Evolutionary conservation across 1,284 basidiomycete species (phyloP), one percentile per base, ranked within the genome.

Genomic region (Ganoderma lucidum): DNA sequence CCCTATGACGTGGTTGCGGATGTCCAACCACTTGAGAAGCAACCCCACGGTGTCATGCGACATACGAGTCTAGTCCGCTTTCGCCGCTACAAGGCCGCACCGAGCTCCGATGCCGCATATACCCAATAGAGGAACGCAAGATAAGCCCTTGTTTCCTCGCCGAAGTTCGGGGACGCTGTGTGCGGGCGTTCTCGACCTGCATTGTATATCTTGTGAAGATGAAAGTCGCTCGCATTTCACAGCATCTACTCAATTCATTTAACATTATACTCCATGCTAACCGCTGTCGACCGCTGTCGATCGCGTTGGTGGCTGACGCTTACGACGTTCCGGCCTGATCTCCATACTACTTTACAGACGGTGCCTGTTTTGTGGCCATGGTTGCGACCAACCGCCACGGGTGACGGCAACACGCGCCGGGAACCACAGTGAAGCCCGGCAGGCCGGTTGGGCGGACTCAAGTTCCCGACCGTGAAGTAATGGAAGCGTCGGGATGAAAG

Each of bases 351-450:
- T 35, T 30, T n/a, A 2, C 66, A 79, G 62, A 77, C 62, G 23
- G 78, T 79, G 1, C 82, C 83, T 48, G 77, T 83, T 37, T 83
- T 85, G 73, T 84, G 81, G 79, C 82, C 83, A 35, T 78, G 76
- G 75, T 23, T 65, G 53, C 62, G 70, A 37, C 39, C 51, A 44
- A 68, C 19, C 23, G 39, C 23, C 39, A 44, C 58, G 19, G 37
- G 61, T 51, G 67, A 53, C 58, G 10, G 14, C 35, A 39, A 6
- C 17, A n/a, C 32, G 55, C 67, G 39, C 39, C 41, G 51, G 51
- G 32, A 17, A 32, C 6, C 65, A 35, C 55, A 63, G 45, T 69
- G 48, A 69, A 39, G 41, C 23, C 44, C 42, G 45, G 42, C 8
- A 28, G 23, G 48, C 48, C 23, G 23, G 23, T n/a, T 53, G 12